Evolutionary conservation across 1,139 yeast genomes (phyloP), one percentile per base, ranked within the genome.

Genomic region (Pneumocystis sp.): DNA sequence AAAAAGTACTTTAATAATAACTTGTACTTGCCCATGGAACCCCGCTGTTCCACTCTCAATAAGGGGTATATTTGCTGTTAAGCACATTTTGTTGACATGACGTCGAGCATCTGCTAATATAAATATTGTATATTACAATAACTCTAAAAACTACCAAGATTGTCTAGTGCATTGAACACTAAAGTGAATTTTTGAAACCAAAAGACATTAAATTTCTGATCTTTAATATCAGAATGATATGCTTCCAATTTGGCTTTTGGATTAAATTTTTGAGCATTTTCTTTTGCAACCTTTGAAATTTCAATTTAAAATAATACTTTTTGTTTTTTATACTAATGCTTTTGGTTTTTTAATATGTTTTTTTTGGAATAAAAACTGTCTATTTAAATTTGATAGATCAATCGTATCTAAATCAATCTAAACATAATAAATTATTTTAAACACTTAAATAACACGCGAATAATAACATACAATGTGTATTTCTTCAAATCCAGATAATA

Each of bases 11-110:
- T 66, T 67, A 68, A 83, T 81, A 65, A 95, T 91, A 1, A 96
- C 97, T 73, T 89, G 96, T 50, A 88, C 87, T 73, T 93, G 96
- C 29, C 98, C 98, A 68, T 85, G 85, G 70, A 85, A 88, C 0
- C 99, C 99, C 0, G 96, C 87, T 0, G 98, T 91, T 6, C 99
- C 99, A 68, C 91, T 84, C 74, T 95, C 98, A 81, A 93, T 84
- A 65, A 91, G 80, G 1, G 96, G 96, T 59, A 81, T 86, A 60
- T 81, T 79, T 42, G 89, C 78, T 67, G 87, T 86, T 31, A 91
- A 80, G 21, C 93, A 85, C 78, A 91, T 85, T 68, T 83, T 82
- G 74, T 95, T 95, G 63, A 95, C 96, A 74, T 90, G 88, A 25
- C 93, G 77, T 70, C 99, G 80, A 0, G 99, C 98, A 67, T 90